Conservation (phyloP, 2,329 filamentous ascomycete species). For the Orbilia javanica region DNA sequence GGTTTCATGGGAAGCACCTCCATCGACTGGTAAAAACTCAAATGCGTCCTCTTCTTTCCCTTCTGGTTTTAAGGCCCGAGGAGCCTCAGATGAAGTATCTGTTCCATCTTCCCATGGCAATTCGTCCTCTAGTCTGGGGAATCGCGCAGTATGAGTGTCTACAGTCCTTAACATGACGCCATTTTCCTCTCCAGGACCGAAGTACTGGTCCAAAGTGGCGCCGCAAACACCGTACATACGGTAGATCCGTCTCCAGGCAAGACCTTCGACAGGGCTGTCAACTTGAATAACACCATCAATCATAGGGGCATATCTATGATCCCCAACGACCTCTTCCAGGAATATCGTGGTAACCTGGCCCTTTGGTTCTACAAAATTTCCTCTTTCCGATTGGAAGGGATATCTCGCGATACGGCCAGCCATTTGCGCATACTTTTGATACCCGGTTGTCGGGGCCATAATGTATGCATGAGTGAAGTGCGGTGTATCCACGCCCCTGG, state of each 20-base stretch:
- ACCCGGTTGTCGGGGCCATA: slow-evolving; percentile 47
- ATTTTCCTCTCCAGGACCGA: slow-evolving; percentile 27
- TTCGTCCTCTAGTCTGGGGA: slow-evolving; percentile 43
- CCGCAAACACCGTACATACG: slow-evolving; percentile 54
- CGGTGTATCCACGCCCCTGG: slow-evolving; percentile 41
- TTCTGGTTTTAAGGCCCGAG: neutral
- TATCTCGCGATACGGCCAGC: slow-evolving; percentile 52
- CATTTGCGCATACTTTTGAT: slow-evolving; percentile 53
- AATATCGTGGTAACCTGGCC: slow-evolving; percentile 50
- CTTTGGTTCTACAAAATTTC: slow-evolving; percentile 27
- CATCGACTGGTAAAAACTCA: slow-evolving; percentile 19
- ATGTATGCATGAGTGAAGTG: slow-evolving; percentile 57
- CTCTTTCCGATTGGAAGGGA: slow-evolving; percentile 25
- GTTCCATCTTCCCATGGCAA: slow-evolving; percentile 49
- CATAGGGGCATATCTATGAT: slow-evolving; percentile 34
- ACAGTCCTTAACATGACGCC: slow-evolving; percentile 41
- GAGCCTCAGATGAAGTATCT: neutral
- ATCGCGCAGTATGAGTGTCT: slow-evolving; percentile 21
- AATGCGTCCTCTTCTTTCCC: slow-evolving; percentile 8
- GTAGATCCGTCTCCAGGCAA: slow-evolving; percentile 54
- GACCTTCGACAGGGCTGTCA: slow-evolving; percentile 51
- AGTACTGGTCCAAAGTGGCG: slow-evolving; percentile 47
- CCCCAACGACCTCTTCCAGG: slow-evolving; percentile 36
- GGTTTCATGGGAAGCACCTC: neutral
- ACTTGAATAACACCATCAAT: slow-evolving; percentile 55